phyloP scores from a whole-genome alignment of 805 yeast genomes.

The Diddensiella santjacobensis region DNA sequence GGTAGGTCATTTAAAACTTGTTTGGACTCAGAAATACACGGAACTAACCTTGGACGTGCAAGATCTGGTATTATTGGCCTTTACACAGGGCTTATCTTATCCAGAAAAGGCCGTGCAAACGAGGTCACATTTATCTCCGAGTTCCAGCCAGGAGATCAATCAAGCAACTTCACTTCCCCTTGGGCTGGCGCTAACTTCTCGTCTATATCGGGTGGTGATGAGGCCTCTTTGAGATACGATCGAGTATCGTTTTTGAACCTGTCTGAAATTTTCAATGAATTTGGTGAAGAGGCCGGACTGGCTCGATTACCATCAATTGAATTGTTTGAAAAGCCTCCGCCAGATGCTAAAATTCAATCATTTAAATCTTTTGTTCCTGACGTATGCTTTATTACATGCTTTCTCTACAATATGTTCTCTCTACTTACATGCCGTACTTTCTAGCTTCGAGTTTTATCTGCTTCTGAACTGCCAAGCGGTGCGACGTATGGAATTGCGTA shows the following conservation, averaged over 20 bases:
- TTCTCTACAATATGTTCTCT: background rate
- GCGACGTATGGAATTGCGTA: constrained; percentile 53
- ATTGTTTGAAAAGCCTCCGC: constrained; percentile 45
- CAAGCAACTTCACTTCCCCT: constrained; percentile 72
- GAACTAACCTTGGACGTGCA: background rate
- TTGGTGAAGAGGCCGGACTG: constrained; percentile 57
- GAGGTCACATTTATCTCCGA: constrained; percentile 60
- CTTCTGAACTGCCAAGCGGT: constrained; percentile 46
- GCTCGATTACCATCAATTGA: constrained; percentile 56
- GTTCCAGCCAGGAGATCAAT: constrained; percentile 73
- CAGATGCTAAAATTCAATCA: constrained; percentile 43
- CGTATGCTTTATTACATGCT: constrained; percentile 26
- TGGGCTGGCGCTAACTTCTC: constrained; percentile 72
- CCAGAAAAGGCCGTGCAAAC: constrained; percentile 38
- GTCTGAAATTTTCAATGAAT: constrained; percentile 37
- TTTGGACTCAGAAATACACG: background rate
- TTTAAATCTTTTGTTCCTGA: constrained; percentile 49
- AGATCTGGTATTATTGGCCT: constrained; percentile 68
- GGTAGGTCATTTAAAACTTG: constrained; percentile 13
- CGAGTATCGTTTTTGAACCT: constrained; percentile 53
- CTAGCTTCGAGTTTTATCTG: constrained; percentile 42
- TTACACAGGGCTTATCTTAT: constrained; percentile 52
- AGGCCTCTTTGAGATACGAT: constrained; percentile 49
- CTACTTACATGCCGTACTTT: constrained; percentile 40
- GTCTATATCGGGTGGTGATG: constrained; percentile 57